Base-by-base conservation (phyloP, 2,329 filamentous ascomycete species). In the Diaporthe vexans region DNA sequence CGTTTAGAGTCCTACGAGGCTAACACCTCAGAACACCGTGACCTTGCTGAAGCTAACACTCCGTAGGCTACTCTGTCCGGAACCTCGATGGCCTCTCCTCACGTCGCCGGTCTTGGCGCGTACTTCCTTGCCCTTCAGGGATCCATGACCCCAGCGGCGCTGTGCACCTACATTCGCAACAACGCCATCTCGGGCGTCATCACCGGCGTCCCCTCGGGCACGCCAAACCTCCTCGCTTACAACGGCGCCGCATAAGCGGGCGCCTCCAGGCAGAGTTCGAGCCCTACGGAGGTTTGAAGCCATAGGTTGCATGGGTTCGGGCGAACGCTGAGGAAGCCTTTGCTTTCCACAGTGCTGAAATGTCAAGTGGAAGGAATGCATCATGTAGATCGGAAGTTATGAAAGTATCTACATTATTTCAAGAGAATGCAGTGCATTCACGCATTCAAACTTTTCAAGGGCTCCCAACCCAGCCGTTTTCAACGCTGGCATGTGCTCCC, bases 21-120 rank as follows among this genome's bases (percentile, higher is more conserved):
- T 17, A 26, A 4, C n/a, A 17, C 7, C 4, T 8, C 33, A n/a
- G 24, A 33, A 33, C 29, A 33, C 29, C 29, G 29, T 3, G 15
- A 43, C 40, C 40, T 40, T 21, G 46, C 48, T 68, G 33, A 68
- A 1, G 4, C 11, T 54, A 26, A 26, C 15, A 17, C 9, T 5
- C 15, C 13, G 7, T 5, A 68, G 63, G 63, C 63, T 59, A 85
- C 79, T 33, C 85, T 91, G 77, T 88, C 85, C 19, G 91, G 91
- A 46, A 93, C 91, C 10, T 90, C 87, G 43, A 92, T 92, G 90
- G 89, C 91, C 3, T 83, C 86, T 4, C 91, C 91, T 0, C 90
- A 92, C 78, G 84, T 93, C 71, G 85, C 89, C 40, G 91, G 91
- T 17, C 80, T 93, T 21, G 89, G 87, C 19, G 84, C 88, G 21